phyloP scores from a whole-genome alignment of 2,329 filamentous ascomycete genomes.

The Cryphonectria carpinicola region DNA sequence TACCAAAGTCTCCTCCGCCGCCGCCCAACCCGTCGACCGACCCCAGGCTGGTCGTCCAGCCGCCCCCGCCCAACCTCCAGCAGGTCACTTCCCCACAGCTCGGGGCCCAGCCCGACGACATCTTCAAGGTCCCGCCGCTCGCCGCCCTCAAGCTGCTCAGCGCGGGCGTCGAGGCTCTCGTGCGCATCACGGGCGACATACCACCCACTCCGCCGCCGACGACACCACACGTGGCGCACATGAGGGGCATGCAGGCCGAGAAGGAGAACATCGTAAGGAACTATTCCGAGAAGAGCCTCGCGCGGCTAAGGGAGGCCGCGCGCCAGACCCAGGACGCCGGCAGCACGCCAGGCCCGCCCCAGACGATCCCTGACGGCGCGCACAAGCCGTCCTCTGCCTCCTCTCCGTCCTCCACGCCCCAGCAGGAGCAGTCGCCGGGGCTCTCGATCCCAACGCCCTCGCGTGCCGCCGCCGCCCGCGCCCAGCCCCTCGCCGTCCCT shows the following conservation, averaged over 20 bases:
- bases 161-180: constrained; percentile 70
- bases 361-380: constrained; percentile 6
- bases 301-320: constrained; percentile 48
- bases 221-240: constrained; percentile 65
- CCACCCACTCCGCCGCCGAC: constrained; percentile 77
- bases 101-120: constrained; percentile 57
- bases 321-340: constrained; percentile 35
- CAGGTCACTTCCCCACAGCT: constrained; percentile 35
- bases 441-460: constrained; percentile 13
- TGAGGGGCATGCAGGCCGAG: constrained; percentile 65
- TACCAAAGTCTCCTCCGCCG: constrained; percentile 42
- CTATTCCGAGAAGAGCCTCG: constrained; percentile 59
- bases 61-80: constrained; percentile 32
- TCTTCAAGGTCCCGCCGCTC: constrained; percentile 73
- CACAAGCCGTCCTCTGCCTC: not conserved
- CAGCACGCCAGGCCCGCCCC: constrained; percentile 23
- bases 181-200: constrained; percentile 75
- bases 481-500: constrained; percentile 32
- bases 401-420: not conserved
- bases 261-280: constrained; percentile 63
- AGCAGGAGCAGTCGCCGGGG: constrained; percentile 17
- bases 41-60: constrained; percentile 37
- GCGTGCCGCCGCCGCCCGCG: constrained; percentile 22
- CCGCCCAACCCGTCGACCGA: constrained; percentile 44
- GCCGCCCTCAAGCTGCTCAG: constrained; percentile 82